phyloP scores from a whole-genome alignment of 257 asterid species.

The Capsicum rhomboideum region DNA sequence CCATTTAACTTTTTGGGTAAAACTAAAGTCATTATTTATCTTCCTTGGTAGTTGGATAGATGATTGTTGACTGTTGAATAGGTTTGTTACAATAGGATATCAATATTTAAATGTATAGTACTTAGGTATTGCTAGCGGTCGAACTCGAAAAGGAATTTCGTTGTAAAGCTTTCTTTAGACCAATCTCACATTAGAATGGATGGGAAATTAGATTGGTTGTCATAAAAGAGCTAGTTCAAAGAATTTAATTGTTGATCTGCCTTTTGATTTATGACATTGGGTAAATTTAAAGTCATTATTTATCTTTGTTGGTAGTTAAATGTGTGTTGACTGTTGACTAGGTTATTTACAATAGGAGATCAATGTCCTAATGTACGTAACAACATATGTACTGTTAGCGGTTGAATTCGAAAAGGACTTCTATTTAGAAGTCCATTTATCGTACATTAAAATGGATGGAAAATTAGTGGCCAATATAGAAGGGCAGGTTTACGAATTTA shows the following conservation, averaged over 20 bases:
- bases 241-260: neutral
- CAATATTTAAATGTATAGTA: neutral
- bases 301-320: neutral
- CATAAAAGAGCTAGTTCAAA: neutral
- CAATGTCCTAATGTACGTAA: neutral
- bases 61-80: neutral
- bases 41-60: neutral
- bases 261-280: neutral
- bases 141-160: neutral
- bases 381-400: neutral
- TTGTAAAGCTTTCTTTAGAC: no score
- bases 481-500: neutral
- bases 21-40: neutral
- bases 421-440: no score
- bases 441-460: neutral
- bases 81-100: neutral
- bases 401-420: neutral
- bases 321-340: neutral
- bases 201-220: neutral
- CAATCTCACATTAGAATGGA: no score
- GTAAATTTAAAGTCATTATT: neutral
- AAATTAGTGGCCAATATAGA: neutral
- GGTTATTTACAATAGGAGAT: neutral
- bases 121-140: neutral
- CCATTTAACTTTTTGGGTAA: neutral